Evolutionary conservation across 139 green algal genomes (phyloP), one percentile per base, ranked within the genome.

Genomic region (Chlamydomonas sp.): DNA sequence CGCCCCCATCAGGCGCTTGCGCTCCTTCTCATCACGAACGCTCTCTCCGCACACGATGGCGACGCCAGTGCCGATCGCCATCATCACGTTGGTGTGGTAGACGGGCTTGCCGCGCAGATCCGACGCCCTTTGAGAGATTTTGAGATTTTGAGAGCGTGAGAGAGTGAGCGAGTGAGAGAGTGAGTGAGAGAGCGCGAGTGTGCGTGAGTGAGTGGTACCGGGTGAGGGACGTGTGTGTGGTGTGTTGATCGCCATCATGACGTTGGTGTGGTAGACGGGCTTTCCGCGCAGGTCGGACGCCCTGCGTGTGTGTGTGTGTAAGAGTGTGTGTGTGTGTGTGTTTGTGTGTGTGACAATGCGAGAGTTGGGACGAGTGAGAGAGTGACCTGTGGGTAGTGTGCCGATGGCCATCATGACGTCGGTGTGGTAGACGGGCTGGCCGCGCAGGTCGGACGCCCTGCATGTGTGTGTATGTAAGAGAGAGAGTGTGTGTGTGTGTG

Each of bases 11-110:
- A 98, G 79, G 67, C 81, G 71, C 31, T 83, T 36, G 10, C 91
- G 78, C 74, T 97, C 83, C 35, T 71, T 76, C 47, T 69, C 67
- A 71, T 96, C 83, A 0, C 48, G 38, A 5, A 98, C 83, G 24
- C 66, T 82, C 67, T 96, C 93, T 20, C 78, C 67, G 73, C 93
- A 98, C 66, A 95, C 91, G 47, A 98, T 86, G 13, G 93, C 93
- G 35, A 96, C 86, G 34, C 84, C 82, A 1, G 90, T 93, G 74
- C 92, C 91, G 6, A 97, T 76, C 20, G 87, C 86, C 91, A 97
- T 96, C 89, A 96, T 93, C 8, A 98, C 92, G 72, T 98, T 98
- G 36, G 92, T 98, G 89, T 98, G 92, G 77, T 98, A 98, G 29
- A 98, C 86, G 0, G 75, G 65, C 48, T 80, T 81, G 70, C 85